Percentiles rank a stretch among this genome's conserved stretches.
Evolutionary conservation across 352 stramenopile species (phyloP).

Genomic region (Phytophthora sp.): DNA sequence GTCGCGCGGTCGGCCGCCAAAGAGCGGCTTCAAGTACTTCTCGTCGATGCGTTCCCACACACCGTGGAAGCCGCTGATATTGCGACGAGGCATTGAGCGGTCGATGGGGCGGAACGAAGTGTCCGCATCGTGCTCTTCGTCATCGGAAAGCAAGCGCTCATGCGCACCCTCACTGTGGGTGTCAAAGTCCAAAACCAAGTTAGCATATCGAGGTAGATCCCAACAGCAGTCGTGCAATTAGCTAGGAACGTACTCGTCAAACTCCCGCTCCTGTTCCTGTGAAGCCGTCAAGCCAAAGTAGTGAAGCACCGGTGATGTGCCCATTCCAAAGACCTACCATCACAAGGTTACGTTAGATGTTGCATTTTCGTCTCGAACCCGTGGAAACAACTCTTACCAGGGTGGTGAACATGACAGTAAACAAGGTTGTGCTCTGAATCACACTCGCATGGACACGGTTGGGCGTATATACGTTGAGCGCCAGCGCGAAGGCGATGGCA

Average conservation of each 20-base stretch:
- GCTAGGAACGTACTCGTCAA: slow-evolving; percentile 73
- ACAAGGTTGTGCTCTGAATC: slow-evolving; percentile 81
- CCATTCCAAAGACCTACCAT: slow-evolving; percentile 74
- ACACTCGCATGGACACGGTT: slow-evolving; percentile 60
- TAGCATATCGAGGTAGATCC: not conserved
- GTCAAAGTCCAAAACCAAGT: not conserved
- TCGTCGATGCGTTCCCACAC: slow-evolving; percentile 73
- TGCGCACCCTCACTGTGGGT: slow-evolving; percentile 50
- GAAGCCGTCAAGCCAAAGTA: slow-evolving; percentile 57
- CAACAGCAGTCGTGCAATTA: not conserved
- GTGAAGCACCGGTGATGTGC: slow-evolving; percentile 68
- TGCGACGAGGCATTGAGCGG: slow-evolving; percentile 28
- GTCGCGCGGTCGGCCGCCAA: slow-evolving; percentile 53
- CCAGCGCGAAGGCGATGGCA: slow-evolving; percentile 92
- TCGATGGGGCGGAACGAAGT: slow-evolving; percentile 52
- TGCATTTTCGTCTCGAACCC: not conserved
- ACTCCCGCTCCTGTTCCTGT: slow-evolving; percentile 40
- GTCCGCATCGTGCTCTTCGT: slow-evolving; percentile 59
- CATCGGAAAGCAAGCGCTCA: slow-evolving; percentile 60
- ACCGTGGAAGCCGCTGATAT: slow-evolving; percentile 58
- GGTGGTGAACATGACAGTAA: slow-evolving; percentile 85
- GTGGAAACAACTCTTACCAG: slow-evolving; percentile 40
- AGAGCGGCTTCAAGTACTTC: slow-evolving; percentile 76
- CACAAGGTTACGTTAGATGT: slow-evolving; percentile 1
- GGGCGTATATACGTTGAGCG: slow-evolving; percentile 73